A percentile compares a stretch with the other conserved stretches of the same genome.
Conservation (phyloP, 768 basidiomycete genomes). For the Lactarius tabidus region DNA sequence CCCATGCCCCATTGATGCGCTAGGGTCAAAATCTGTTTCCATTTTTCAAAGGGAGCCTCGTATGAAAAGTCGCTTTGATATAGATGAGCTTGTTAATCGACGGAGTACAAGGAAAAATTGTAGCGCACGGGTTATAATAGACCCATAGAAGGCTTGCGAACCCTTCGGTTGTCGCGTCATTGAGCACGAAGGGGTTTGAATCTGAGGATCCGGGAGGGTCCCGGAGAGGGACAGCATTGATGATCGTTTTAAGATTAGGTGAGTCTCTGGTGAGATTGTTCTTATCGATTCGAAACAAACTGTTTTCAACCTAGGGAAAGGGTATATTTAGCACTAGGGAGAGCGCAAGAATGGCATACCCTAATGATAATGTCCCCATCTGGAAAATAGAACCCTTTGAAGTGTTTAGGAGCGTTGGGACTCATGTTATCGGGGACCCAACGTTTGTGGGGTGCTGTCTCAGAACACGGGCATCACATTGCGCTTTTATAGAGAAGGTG, state of each 20-base stretch:
- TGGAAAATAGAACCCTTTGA: background rate
- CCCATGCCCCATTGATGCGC: constrained; percentile 53
- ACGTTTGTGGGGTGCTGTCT: background rate
- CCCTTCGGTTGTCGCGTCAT: constrained; percentile 28
- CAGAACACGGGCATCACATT: background rate
- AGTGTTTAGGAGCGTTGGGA: background rate
- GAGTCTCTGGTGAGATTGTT: constrained; percentile 67
- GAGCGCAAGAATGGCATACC: background rate
- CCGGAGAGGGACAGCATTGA: constrained; percentile 26
- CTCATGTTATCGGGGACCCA: background rate
- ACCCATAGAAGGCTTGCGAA: constrained; percentile 33
- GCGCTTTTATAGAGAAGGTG: constrained; percentile 6
- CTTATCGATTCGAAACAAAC: constrained; percentile 53
- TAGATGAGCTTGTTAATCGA: constrained; percentile 30
- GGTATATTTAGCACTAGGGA: background rate
- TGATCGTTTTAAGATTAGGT: constrained; percentile 35
- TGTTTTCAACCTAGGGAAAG: constrained; percentile 48
- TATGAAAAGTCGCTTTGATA: constrained; percentile 52
- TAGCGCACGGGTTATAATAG: constrained; percentile 35
- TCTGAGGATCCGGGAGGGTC: constrained; percentile 30
- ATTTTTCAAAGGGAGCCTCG: constrained; percentile 44
- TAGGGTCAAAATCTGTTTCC: constrained; percentile 52
- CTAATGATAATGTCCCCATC: background rate
- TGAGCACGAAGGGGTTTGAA: constrained; percentile 31
- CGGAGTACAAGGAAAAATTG: constrained; percentile 25